Evolutionary conservation across 345 rosid genomes (phyloP).

Genomic region (Dipteronia dyeriana): DNA sequence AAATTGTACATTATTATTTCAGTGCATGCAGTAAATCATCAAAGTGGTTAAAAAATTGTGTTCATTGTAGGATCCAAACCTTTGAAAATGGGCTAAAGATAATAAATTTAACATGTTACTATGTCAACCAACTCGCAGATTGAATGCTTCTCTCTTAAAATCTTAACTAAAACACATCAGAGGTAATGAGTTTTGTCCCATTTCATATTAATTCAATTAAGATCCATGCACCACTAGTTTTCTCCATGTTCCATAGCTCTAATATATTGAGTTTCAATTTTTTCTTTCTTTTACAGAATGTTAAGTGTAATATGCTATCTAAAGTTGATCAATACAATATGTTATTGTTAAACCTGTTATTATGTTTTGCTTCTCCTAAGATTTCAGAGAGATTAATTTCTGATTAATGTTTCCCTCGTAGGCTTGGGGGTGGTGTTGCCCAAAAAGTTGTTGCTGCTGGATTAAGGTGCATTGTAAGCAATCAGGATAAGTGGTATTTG

Average conservation of each 20-base stretch:
- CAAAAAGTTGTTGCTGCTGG: constrained; percentile 58
- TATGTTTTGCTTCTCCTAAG: background rate
- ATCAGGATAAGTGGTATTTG: constrained; percentile 77
- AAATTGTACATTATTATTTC: background rate
- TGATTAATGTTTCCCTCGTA: constrained; percentile 25
- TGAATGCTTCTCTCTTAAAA: background rate
- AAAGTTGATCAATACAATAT: background rate
- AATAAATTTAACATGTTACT: background rate
- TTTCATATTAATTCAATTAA: background rate
- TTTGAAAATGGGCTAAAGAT: background rate
- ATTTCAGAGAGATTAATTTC: background rate
- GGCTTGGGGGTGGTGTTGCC: constrained; percentile 75
- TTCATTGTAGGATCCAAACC: constrained; percentile 3
- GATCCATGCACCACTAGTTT: too few species aligned
- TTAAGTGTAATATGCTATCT: background rate
- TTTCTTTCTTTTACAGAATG: background rate
- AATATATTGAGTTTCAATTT: too few species aligned
- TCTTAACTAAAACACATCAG: background rate
- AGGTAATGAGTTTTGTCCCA: background rate
- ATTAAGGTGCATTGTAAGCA: constrained; percentile 71
- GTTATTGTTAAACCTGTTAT: background rate
- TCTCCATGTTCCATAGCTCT: too few species aligned
- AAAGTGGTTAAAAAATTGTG: background rate
- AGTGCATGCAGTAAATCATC: background rate
- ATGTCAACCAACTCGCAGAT: background rate